Evolutionary conservation across 148 eudicot species (phyloP), one percentile per base, ranked within the genome.

Genomic region (Rhododendron williamsianum): DNA sequence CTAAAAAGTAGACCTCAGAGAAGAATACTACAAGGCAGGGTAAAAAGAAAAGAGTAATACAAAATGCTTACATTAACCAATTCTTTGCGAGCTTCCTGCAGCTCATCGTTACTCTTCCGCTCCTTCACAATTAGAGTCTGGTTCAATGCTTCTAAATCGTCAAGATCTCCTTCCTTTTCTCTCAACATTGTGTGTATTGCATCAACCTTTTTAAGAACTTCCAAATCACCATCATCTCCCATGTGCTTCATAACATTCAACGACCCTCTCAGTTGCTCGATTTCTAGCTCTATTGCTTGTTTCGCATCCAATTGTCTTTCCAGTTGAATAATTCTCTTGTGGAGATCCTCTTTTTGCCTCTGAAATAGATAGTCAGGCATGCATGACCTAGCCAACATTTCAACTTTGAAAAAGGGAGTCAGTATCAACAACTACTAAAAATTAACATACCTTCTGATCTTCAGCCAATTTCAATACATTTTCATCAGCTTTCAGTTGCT

Each of bases 71-170:
- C 99, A 91, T 90, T 91, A 69, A 97, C 85, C 91, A 97, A 86
- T 87, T 95, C 99, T 91, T 94, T 94, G 21, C 98, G 96, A 89
- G 99, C 99, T 19, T 93, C 98, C 89, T 89, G 93, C 89, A 97
- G 92, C 89, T 97, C 99, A 43, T 94, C 98, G 48, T 97, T 97
- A 90, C 92, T 93, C 91, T 87, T 89, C 86, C 98, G 90, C 90
- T 97, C 99, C 86, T 93, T 91, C 79, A 94, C 90, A 41, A 97
- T 90, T 35, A 97, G 92, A 52, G 96, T 89, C 87, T 97, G 99
- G 84, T 95, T 95, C 80, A 97, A 82, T 78, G 92, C 86, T 86
- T 94, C 94, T 81, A 95, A 89, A 46, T 83, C 92, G 1, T 90
- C 96, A 81, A 91, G 93, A 83, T 86, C 92, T 87, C 86, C 94